Evolutionary conservation across 2,329 filamentous ascomycete genomes (phyloP), one percentile per base, ranked within the genome.

Genomic region (Amphichorda felina): DNA sequence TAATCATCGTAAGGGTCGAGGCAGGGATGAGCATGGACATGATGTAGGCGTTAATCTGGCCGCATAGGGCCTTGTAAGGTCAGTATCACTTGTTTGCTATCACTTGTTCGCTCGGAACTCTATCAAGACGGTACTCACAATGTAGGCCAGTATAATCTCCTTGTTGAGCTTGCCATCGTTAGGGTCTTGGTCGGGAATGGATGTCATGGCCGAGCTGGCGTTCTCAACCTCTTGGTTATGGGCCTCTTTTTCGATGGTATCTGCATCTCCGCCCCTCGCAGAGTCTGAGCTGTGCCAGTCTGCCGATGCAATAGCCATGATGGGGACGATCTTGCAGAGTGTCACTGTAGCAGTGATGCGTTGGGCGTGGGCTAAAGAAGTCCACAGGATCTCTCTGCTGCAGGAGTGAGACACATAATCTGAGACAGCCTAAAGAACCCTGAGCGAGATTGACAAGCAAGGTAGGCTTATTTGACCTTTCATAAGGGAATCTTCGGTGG

Each of bases 11-110:
- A 6, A 56, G 48, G 4, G 53, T 49, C 4, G 52, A 48, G 10
- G 52, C 48, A 8, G 54, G 54, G 35, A 56, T 56, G 30, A 56
- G 45, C 34, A 56, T 45, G n/a, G 50, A 53, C 42, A 56, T 51
- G 29, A 57, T 48, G 40, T 55, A 56, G 25, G 51, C 50, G 40
- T 55, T 53, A 40, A 39, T 41, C 26, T 38, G 40, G 18, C 37
- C 38, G 38, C 35, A 37, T 26, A 40, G 37, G 27, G 38, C 38
- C 38, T 40, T 11, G 10, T 13, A 35, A 11, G 11, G 24, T 37
- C 18, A 37, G 35, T 18, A 25, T 10, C 25, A 16, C 5, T 21
- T 18, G 9, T n/a, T n/a, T n/a, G n/a, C n/a, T n/a, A n/a, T n/a
- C n/a, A n/a, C n/a, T n/a, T n/a, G n/a, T n/a, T n/a, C n/a, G n/a